Conservation (phyloP, 1,284 basidiomycete genomes). For the Rhodofomes roseus region DNA sequence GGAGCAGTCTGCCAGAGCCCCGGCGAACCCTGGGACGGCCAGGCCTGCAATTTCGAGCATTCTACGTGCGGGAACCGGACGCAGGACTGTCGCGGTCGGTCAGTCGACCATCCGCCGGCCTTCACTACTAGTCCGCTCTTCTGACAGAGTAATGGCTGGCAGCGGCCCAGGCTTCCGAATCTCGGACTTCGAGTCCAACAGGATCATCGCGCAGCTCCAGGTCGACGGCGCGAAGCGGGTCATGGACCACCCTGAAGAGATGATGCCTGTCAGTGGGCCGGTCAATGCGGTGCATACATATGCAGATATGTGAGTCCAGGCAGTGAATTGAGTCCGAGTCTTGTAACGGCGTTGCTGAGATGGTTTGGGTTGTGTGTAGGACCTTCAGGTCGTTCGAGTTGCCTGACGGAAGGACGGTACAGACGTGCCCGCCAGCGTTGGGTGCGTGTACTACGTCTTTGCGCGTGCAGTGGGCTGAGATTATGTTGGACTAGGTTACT, state of each 20-base stretch:
- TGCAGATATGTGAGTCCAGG: conserved; percentile 56
- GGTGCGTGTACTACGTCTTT: conserved; percentile 39
- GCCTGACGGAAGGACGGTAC: conserved; percentile 62
- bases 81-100: conserved; percentile 71
- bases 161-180: conserved; percentile 71
- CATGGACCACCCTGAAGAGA: conserved; percentile 39
- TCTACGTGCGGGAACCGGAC: conserved; percentile 73
- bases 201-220: conserved; percentile 64
- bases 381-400: conserved; percentile 43
- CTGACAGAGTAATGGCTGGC: too few relatives aligned
- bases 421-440: conserved; percentile 77
- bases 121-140: too few relatives aligned
- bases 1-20: conserved; percentile 78
- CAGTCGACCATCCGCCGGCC: conserved; percentile 16
- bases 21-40: conserved; percentile 62
- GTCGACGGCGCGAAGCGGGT: conserved; percentile 61
- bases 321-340: background rate
- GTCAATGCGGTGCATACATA: conserved; percentile 68
- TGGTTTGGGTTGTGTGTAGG: background rate
- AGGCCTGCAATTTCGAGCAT: conserved; percentile 59
- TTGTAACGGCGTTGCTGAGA: background rate
- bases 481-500: conserved; percentile 42
- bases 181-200: conserved; percentile 72
- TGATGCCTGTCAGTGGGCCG: conserved; percentile 47
- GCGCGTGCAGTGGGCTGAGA: background rate